Evolutionary conservation across 306 rosid species (phyloP), one percentile per base, ranked within the genome.

Genomic region (Notholithocarpus densiflorus): DNA sequence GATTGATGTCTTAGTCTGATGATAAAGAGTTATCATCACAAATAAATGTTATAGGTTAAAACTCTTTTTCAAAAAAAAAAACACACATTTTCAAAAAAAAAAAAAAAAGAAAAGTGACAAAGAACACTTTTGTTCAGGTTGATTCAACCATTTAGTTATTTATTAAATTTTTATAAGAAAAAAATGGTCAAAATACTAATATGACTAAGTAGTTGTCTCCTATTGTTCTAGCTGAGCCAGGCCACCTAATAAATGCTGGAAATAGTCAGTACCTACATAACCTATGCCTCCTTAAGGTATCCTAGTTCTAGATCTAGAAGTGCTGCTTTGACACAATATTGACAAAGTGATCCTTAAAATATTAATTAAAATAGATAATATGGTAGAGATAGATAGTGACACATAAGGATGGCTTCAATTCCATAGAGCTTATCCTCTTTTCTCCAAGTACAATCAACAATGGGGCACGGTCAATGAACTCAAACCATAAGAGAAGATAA

Each of bases 401-500:
- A 23, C 60, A 40, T 18, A 13, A 3, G 23, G 82, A 79, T 53
- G 74, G 74, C 76, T 74, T 68, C 20, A 59, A 20, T 14, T 78
- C 45, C 68, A 32, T 29, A 80, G 80, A 66, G 78, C 88, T 81
- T 85, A 79, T 82, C 84, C 75, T 21, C 79, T 73, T 76, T 69
- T 76, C n/a, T 24, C 61, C 68, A 8, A 56, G 56, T 71, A 72
- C 66, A 75, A 48, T 65, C 32, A 31, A 76, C 77, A 32, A 27
- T 54, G 21, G 29, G 18, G 68, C 73, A 68, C 24, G 59, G 70
- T 76, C 80, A 79, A 75, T 8, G 31, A 31, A 74, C 76, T 76
- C 82, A 81, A 62, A 84, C 81, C 84, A 79, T 79, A 72, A 24
- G 79, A 68, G 68, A 73, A 82, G 90, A 87, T 84, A 87, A 87